These are phyloP conservation scores for Paulownia fortunei DNA, from an alignment of 257 asterid species.

Conservation along the genomic window DNA sequence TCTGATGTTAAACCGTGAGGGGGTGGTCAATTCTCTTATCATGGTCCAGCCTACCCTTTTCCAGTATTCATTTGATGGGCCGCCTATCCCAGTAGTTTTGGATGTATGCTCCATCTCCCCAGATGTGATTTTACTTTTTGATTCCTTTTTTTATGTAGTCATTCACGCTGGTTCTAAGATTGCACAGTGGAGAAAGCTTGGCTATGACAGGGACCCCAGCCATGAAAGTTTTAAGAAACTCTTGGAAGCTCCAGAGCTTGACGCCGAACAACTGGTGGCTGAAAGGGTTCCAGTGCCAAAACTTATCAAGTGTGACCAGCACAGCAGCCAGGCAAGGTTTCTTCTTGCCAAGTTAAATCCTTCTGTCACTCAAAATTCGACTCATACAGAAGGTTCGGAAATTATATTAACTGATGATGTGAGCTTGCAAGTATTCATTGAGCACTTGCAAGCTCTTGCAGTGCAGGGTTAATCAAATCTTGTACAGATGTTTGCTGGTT, in stretches of 20 bases:
- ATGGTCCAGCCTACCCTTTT: constrained; percentile 98
- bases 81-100: constrained; percentile 81
- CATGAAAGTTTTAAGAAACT: constrained; percentile 78
- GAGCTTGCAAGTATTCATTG: constrained; percentile 82
- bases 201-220: constrained; percentile 75
- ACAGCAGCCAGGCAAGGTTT: constrained; percentile 93
- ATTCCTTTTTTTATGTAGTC: constrained; percentile 82
- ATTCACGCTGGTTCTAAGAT: constrained; percentile 91
- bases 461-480: constrained; percentile 70
- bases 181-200: constrained; percentile 87
- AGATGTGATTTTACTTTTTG: constrained; percentile 86
- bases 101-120: constrained; percentile 83
- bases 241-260: constrained; percentile 85
- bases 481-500: constrained; percentile 18
- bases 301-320: constrained; percentile 88
- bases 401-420: constrained; percentile 85
- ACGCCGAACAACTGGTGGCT: constrained; percentile 73
- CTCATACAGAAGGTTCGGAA: constrained; percentile 58
- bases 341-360: constrained; percentile 94
- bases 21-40: constrained; percentile 79
- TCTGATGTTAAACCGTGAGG: constrained; percentile 86
- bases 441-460: constrained; percentile 85
- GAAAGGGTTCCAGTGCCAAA: constrained; percentile 91
- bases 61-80: constrained; percentile 91
- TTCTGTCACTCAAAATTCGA: constrained; percentile 78